Percentiles rank a stretch among this genome's conserved stretches.
These are phyloP conservation scores for Mortierella sp. DNA, from an alignment of 371 early-diverging fungal species.

Conservation along the genomic window DNA sequence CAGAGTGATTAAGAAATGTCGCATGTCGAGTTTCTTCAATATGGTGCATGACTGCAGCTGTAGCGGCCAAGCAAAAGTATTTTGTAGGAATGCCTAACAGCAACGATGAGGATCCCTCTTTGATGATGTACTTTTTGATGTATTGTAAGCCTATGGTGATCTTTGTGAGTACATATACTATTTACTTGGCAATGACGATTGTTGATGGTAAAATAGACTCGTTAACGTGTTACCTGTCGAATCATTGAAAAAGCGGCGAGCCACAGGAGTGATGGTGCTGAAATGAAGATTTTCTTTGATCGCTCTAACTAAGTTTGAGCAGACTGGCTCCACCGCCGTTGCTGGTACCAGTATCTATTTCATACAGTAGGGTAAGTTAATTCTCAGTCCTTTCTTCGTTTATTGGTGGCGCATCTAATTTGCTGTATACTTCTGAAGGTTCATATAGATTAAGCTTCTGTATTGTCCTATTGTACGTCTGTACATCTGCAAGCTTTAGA, in stretches of 20 bases:
- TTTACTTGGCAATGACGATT: not conserved
- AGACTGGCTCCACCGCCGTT: constrained; percentile 57
- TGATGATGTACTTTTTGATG: constrained; percentile 63
- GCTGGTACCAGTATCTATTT: constrained; percentile 58
- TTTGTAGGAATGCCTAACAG: constrained; percentile 62
- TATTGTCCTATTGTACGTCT: constrained; percentile 70
- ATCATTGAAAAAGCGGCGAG: constrained; percentile 73
- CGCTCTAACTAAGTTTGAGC: constrained; percentile 62
- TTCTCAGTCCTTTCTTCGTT: not conserved
- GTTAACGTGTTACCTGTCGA: constrained; percentile 55
- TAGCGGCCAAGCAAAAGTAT: constrained; percentile 58
- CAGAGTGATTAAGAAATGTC: constrained; percentile 65
- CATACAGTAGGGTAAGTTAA: not conserved
- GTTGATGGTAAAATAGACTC: not conserved
- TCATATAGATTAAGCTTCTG: constrained; percentile 71
- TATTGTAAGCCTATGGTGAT: constrained; percentile 58
- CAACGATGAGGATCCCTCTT: constrained; percentile 58
- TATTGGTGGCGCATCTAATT: not conserved
- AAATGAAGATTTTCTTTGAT: constrained; percentile 63
- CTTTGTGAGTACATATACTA: not conserved
- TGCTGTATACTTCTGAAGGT: constrained; percentile 66
- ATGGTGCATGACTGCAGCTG: constrained; percentile 59
- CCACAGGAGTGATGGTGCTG: constrained; percentile 60
- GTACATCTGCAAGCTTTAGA: constrained; percentile 73
- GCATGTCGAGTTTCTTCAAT: constrained; percentile 64